These are phyloP conservation scores for Choanephora cucurbitarum DNA, from an alignment of 371 early-diverging fungal genomes.

Conservation along the genomic window DNA sequence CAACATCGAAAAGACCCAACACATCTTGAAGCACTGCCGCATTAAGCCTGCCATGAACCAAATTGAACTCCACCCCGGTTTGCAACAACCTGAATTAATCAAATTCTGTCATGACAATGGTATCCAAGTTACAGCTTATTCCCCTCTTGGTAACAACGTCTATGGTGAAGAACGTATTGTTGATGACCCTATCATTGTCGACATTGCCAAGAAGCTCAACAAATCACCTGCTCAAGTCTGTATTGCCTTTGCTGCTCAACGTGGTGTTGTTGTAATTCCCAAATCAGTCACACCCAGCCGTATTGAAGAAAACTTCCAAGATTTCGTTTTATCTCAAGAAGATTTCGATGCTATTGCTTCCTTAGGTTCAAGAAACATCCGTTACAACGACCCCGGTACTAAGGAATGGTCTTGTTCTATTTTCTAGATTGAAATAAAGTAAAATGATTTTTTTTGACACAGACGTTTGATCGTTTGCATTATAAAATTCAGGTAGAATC, in stretches of 20 bases:
- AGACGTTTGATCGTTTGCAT: too few species aligned
- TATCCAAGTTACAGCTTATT: constrained; percentile 45
- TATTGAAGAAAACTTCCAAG: constrained; percentile 58
- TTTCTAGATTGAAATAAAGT: constrained; percentile 29
- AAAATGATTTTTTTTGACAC: too few species aligned
- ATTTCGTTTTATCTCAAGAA: constrained; percentile 50
- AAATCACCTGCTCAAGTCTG: constrained; percentile 79
- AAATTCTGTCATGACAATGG: constrained; percentile 35
- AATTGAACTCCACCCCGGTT: constrained; percentile 61
- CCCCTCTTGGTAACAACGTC: constrained; percentile 58
- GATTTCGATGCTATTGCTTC: constrained; percentile 46
- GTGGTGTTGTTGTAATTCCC: constrained; percentile 62
- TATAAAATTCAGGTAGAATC: too few species aligned
- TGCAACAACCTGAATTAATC: constrained; percentile 49
- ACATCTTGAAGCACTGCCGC: constrained; percentile 51
- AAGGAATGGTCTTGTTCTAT: constrained; percentile 42
- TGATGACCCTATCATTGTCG: constrained; percentile 45
- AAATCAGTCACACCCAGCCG: constrained; percentile 57
- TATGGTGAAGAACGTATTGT: constrained; percentile 72
- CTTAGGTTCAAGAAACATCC: constrained; percentile 40
- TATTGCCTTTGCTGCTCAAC: constrained; percentile 77
- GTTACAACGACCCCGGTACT: constrained; percentile 47
- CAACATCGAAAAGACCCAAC: constrained; percentile 52
- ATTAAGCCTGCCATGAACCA: constrained; percentile 72
- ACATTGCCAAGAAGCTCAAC: constrained; percentile 63